A percentile compares a stretch with the other conserved stretches of the same genome.
Evolutionary conservation across 306 rosid genomes (phyloP).

Genomic region (Datisca glomerata): DNA sequence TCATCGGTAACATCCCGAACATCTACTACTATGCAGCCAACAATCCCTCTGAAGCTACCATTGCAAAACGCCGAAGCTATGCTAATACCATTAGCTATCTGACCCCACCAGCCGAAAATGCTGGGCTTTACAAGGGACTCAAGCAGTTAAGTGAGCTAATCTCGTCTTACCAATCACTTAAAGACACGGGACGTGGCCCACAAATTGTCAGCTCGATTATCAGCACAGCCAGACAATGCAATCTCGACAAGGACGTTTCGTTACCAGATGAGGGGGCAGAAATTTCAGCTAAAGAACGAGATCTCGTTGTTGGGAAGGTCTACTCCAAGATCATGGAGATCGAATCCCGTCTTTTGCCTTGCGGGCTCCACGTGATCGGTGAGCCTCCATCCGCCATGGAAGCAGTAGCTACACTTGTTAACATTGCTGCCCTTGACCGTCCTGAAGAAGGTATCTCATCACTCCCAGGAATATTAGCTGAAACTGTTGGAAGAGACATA

Average conservation of each 20-base stretch:
- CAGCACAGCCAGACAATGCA: conserved; percentile 92
- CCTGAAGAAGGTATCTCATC: conserved; percentile 73
- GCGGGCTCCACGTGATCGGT: conserved; percentile 94
- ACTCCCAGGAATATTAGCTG: conserved; percentile 73
- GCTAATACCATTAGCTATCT: conserved; percentile 96
- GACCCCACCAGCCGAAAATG: conserved; percentile 99
- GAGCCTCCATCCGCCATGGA: conserved; percentile 98
- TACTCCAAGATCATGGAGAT: conserved; percentile 98
- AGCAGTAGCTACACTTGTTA: conserved; percentile 95
- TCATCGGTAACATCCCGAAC: conserved; percentile 90
- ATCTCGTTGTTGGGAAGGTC: conserved; percentile 84
- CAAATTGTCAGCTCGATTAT: conserved; percentile 98
- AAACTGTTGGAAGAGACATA: conserved; percentile 73
- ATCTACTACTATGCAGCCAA: conserved; percentile 93
- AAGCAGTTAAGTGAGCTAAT: conserved; percentile 95
- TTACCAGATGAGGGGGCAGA: conserved; percentile 80
- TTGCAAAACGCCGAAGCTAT: conserved; percentile 95
- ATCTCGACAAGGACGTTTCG: conserved; percentile 92
- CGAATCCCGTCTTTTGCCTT: conserved; percentile 86
- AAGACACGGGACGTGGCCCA: conserved; percentile 89
- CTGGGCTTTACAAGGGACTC: conserved; percentile 98
- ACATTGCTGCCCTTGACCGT: conserved; percentile 92
- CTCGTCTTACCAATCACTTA: conserved; percentile 88
- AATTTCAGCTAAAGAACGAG: conserved; percentile 74
- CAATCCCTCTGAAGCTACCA: conserved; percentile 96